These are phyloP conservation scores for Cubamyces sp. DNA, from an alignment of 768 basidiomycete species.

Conservation along the genomic window DNA sequence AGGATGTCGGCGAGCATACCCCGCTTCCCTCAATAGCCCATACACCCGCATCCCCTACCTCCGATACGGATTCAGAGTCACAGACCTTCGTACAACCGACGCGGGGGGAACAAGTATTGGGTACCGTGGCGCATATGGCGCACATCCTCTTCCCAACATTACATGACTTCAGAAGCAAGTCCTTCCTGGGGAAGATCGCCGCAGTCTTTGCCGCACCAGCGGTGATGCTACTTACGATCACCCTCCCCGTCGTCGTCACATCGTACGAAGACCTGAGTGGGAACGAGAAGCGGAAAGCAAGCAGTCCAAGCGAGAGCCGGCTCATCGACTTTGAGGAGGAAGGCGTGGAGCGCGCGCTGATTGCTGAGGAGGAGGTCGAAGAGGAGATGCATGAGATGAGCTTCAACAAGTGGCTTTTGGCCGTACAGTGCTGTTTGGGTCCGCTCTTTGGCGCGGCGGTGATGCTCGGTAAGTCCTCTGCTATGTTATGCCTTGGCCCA, in stretches of 20 bases:
- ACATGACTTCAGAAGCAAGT: constrained; percentile 71
- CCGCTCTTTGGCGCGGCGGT: constrained; percentile 78
- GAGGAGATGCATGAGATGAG: constrained; percentile 67
- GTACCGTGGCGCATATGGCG: constrained; percentile 45
- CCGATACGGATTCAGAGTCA: constrained; percentile 51
- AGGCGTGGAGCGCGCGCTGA: constrained; percentile 65
- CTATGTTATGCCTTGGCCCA: not conserved
- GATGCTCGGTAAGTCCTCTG: constrained; percentile 65
- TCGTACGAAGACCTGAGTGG: constrained; percentile 44
- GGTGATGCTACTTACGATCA: constrained; percentile 82
- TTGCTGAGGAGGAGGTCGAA: constrained; percentile 75
- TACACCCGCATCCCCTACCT: constrained; percentile 51
- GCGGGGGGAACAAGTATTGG: constrained; percentile 41
- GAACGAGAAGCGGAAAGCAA: constrained; percentile 42
- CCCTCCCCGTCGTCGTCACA: constrained; percentile 85
- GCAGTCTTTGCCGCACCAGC: constrained; percentile 86
- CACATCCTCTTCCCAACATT: constrained; percentile 87
- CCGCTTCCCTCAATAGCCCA: constrained; percentile 55
- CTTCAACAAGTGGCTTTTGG: constrained; percentile 85
- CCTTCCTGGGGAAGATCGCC: constrained; percentile 69
- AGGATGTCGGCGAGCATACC: constrained; percentile 9
- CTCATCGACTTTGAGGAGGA: constrained; percentile 79
- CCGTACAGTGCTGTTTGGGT: constrained; percentile 80
- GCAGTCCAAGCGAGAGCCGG: constrained; percentile 41
- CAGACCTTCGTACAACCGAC: constrained; percentile 47